A percentile compares a stretch with the other conserved stretches of the same genome.
Evolutionary conservation across 1,284 basidiomycete genomes (phyloP).

Genomic region (Boletus subluridellus): DNA sequence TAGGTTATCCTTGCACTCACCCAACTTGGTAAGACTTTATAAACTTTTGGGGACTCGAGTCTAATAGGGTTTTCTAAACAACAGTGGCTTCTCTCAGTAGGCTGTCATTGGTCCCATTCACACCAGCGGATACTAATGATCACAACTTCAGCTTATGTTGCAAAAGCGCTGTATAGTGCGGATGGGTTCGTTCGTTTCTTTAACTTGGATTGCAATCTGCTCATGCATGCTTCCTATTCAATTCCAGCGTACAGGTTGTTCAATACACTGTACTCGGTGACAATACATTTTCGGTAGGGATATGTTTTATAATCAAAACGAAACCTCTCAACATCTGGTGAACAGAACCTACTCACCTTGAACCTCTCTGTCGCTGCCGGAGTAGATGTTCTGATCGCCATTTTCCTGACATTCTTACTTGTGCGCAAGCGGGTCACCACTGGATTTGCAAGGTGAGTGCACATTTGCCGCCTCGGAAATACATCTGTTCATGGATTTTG

Average conservation of each 20-base stretch:
- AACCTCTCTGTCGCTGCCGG: background rate
- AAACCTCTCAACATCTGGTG: background rate
- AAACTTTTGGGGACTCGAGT: background rate
- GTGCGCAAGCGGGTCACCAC: background rate
- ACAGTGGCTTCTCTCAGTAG: slow-evolving; percentile 2
- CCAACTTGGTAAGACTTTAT: slow-evolving; percentile 14
- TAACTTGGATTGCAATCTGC: background rate
- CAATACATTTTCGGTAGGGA: background rate
- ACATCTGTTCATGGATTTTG: background rate
- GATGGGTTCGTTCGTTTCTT: slow-evolving; percentile 1
- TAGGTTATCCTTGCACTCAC: too few relatives aligned
- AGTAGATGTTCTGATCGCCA: background rate
- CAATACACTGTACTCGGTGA: background rate
- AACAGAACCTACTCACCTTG: background rate
- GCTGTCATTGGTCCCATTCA: background rate
- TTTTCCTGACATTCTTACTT: background rate
- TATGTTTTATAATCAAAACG: background rate
- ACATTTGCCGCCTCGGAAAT: too few relatives aligned
- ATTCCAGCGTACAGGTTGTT: background rate
- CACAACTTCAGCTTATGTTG: background rate
- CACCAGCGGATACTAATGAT: background rate
- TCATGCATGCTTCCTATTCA: background rate
- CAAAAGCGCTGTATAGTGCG: background rate
- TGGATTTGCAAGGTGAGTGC: background rate
- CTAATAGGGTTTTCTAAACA: background rate